These are phyloP conservation scores for Candida qinlingensis DNA, from an alignment of 805 yeast genomes.

Conservation along the genomic window DNA sequence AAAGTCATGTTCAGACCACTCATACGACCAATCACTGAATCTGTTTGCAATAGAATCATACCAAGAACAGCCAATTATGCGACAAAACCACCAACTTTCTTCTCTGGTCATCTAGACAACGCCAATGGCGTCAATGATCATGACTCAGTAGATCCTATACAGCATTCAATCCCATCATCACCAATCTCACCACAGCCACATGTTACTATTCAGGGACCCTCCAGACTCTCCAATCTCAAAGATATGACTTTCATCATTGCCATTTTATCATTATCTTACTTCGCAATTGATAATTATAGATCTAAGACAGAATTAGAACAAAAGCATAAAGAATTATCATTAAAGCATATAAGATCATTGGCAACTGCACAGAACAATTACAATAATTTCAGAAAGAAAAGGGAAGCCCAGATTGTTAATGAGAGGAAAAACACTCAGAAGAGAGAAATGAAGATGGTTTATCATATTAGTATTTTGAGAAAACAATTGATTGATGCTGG, in stretches of 20 bases:
- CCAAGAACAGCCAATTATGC: neutral
- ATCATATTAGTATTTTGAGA: constrained; percentile 62
- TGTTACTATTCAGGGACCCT: neutral
- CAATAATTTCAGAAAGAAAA: constrained; percentile 44
- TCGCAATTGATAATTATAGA: constrained; percentile 48
- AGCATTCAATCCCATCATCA: neutral
- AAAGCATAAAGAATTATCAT: constrained; percentile 27
- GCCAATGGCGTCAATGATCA: neutral
- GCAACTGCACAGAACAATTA: constrained; percentile 41
- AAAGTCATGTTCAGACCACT: neutral
- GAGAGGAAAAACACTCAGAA: constrained; percentile 44
- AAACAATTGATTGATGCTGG: constrained; percentile 56
- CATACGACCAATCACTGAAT: neutral
- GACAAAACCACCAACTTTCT: constrained; percentile 5
- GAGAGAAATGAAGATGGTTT: constrained; percentile 53
- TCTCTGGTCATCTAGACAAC: constrained; percentile 1
- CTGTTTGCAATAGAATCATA: neutral
- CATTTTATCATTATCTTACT: constrained; percentile 38
- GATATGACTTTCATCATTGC: constrained; percentile 40
- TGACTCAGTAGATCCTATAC: neutral
- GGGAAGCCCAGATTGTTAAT: constrained; percentile 46
- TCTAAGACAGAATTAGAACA: constrained; percentile 33
- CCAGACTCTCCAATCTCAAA: constrained; percentile 19
- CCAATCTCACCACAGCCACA: neutral
- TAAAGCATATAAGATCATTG: constrained; percentile 28